Base-by-base conservation (phyloP, 2,329 filamentous ascomycete species). In the Pseudogymnoascus sp. region DNA sequence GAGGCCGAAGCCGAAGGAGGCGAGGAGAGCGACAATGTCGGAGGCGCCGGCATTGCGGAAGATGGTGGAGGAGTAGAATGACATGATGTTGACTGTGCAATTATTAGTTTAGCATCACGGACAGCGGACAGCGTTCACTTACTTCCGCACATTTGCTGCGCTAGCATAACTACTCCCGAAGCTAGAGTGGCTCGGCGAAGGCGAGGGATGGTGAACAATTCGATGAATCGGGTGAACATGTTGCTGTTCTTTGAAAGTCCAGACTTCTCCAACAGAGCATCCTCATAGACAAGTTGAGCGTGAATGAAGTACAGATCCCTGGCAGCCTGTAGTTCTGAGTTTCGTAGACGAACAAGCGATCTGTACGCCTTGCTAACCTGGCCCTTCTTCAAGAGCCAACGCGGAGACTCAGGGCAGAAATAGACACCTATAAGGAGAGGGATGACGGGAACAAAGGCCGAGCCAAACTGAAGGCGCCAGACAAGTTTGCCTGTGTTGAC, bases 141-240 rank as follows among this genome's bases (percentile, higher is more conserved):
- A 66, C 65, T 70, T 64, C 70, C 70, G n/a, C 62, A 73, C 68
- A 73, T 74, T 37, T 73, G 71, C 62, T 73, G 72, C 0, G 69
- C 70, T 61, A 73, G 86, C 91, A 96, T 96, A 68, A 93, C 90
- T 1, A 86, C 85, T 68, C 87, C 90, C 0, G 90, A 89, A 5
- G 90, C 91, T 31, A 90, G 80, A 3, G 87, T 93, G 2, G 92
- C 92, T 43, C 88, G 83, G 13, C 87, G 83, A 10, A 90, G 79
- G 57, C 89, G 83, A 1, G 88, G 86, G 64, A 91, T 82, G 10
- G 85, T 89, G 71, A 91, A 89, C 1, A 88, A 77, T 71, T 90
- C 83, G 39, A 81, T 69, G 68, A 90, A 86, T 14, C 88, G 84
- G 21, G 78, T 82, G 61, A 85, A 36, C 70, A 89, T 87, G 74